Evolutionary conservation across 139 green algal genomes (phyloP), one percentile per base, ranked within the genome.

Genomic region (Pleodorina starrii): DNA sequence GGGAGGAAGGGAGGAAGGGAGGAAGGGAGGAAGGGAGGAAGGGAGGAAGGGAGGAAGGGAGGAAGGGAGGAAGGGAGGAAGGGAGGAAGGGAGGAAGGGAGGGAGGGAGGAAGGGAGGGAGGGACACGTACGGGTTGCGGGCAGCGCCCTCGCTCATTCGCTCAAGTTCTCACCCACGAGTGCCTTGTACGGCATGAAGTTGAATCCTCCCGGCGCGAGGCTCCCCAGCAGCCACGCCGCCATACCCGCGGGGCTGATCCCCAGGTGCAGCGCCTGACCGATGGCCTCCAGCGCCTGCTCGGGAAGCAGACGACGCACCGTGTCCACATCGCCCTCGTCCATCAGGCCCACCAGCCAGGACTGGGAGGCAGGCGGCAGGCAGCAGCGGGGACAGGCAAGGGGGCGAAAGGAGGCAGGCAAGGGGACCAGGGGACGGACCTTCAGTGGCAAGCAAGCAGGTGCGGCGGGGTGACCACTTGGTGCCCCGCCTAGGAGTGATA

Each of bases 121-220:
- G 48, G 48, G 48, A n/a, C n/a, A n/a, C n/a, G n/a, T n/a, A n/a
- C n/a, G n/a, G n/a, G n/a, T n/a, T n/a, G n/a, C n/a, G n/a, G n/a
- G n/a, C n/a, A n/a, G n/a, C n/a, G n/a, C n/a, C n/a, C n/a, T n/a
- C n/a, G n/a, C n/a, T n/a, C n/a, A n/a, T n/a, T n/a, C n/a, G n/a
- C n/a, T n/a, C n/a, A n/a, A 66, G 9, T 66, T 27, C 73, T 25
- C 79, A 86, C 79, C 79, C 25, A 66, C 68, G 79, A 87, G 81
- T 29, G 66, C 81, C 81, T 79, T 87, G 81, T 79, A 87, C 0
- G 63, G 81, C n/a, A 25, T 36, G 42, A 66, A 68, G 81, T 87
- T 78, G 81, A 78, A 78, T 32, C 81, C 81, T 10, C 44, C 63
- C 17, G 81, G 63, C 17, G 63, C 19, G n/a, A 87, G 29, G 81